phyloP scores from a whole-genome alignment of 2,329 filamentous ascomycete genomes.

The Cadophora sp. region DNA sequence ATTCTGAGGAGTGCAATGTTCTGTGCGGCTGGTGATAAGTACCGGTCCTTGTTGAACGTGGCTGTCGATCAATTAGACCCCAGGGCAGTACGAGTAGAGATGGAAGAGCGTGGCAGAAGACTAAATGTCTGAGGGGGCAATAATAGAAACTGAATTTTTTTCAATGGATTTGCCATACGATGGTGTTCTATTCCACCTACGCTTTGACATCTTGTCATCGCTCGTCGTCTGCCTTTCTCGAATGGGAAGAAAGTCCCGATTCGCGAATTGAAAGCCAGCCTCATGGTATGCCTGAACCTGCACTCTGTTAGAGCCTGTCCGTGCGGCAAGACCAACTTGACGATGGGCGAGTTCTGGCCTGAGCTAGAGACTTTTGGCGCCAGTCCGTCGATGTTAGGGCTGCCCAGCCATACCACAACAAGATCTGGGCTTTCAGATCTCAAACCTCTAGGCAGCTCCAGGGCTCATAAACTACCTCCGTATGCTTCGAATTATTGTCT shows the following conservation, averaged over 20 bases:
- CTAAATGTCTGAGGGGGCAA: background rate
- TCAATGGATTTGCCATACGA: too few species aligned
- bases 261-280: background rate
- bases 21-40: background rate
- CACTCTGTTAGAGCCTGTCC: background rate
- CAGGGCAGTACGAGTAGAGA: too few species aligned
- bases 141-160: too few species aligned
- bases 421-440: background rate
- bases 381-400: background rate
- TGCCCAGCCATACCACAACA: background rate
- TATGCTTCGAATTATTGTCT: background rate
- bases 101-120: background rate
- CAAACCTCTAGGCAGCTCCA: background rate
- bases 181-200: background rate
- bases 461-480: background rate
- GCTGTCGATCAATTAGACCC: background rate
- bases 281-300: background rate
- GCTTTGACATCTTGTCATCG: slow-evolving; percentile 7
- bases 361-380: background rate
- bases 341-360: background rate
- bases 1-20: background rate
- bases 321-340: background rate
- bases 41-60: background rate
- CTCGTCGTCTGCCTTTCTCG: background rate
- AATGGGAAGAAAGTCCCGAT: slow-evolving; percentile 7